Evolutionary conservation across 176 grass and related monocot genomes (phyloP), one percentile per base, ranked within the genome.

Genomic region (Musa schizocarpa): DNA sequence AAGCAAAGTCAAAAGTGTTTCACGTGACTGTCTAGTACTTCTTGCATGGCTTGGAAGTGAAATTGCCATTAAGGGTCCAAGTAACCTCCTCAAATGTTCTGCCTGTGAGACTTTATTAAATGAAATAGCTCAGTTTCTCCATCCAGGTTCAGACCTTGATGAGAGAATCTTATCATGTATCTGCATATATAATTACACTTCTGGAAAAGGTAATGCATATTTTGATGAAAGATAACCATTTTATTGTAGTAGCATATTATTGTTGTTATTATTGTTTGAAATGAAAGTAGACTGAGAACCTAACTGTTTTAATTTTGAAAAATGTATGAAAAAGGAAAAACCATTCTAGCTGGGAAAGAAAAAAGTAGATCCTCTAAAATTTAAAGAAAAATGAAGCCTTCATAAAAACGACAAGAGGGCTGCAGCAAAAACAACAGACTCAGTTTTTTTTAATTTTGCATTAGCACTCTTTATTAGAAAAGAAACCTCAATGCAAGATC

Each of bases 171-270:
- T 99, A 52, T 84, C 90, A 64, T 99, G 95, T 53, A 83, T 94
- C 81, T 99, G 81, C 64, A 73, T 99, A 13, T 99, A 99, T 68
- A 99, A 91, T 62, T 99, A 87, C 81, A 94, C 95, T 49, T 91
- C 86, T 77, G 95, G 90, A 72, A 99, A 94, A 99, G 95, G 95
- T 99, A 93, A 82, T 70, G 34, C 34, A 73, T 51, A 76, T 8
- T 1, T 54, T 66, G 23, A 70, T 21, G 9, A 70, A 70, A 34
- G 48, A 70, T 25, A 70, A 4, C 43, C 1, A 20, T 1, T 65
- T 26, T 27, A 27, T 23, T 65, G 34, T 27, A 3, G 5, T 12
- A 24, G 1, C 3, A 50, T 2, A 69, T n/a, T n/a, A 69, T 69
- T 23, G 10, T 69, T 43, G 34, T 43, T 43, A 43, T 5, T 43